Conservation (phyloP, 495 filamentous ascomycete genomes). For the Penicillium cosmopolitanum region DNA sequence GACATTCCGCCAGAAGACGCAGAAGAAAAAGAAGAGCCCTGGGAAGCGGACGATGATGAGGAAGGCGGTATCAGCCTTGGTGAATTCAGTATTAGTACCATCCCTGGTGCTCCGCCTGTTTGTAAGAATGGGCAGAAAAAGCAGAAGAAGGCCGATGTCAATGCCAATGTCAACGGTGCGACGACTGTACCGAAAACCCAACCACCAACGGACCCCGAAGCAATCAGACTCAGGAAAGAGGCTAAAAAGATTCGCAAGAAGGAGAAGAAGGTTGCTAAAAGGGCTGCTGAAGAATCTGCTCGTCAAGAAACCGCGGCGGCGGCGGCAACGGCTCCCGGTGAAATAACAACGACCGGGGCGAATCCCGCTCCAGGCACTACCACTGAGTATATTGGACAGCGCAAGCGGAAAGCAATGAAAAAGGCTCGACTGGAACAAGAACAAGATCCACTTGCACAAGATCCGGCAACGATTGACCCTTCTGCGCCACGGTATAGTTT, state of each 20-base stretch:
- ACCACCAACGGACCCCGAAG: conserved; percentile 9
- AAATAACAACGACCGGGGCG: too few species aligned
- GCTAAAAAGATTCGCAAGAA: conserved; percentile 25
- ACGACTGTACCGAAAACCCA: neutral
- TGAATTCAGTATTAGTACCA: neutral
- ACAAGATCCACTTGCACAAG: neutral
- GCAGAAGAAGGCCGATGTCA: neutral
- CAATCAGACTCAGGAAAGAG: conserved; percentile 20
- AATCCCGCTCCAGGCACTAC: too few species aligned
- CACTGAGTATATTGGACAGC: neutral
- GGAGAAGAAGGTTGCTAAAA: conserved; percentile 21
- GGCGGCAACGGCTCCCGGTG: neutral
- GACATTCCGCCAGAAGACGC: conserved; percentile 13
- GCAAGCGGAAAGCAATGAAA: neutral
- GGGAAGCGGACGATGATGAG: conserved; percentile 2
- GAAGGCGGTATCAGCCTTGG: conserved; percentile 23
- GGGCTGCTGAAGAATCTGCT: neutral
- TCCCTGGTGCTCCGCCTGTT: neutral
- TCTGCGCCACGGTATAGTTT: conserved; percentile 1
- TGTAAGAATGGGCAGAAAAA: neutral
- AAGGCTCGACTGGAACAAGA: neutral
- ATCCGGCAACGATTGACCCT: neutral
- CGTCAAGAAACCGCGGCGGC: neutral
- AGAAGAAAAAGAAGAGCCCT: neutral
- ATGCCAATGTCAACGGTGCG: conserved; percentile 2